phyloP scores from a whole-genome alignment of 441 rosid species.

The Croton setiger region DNA sequence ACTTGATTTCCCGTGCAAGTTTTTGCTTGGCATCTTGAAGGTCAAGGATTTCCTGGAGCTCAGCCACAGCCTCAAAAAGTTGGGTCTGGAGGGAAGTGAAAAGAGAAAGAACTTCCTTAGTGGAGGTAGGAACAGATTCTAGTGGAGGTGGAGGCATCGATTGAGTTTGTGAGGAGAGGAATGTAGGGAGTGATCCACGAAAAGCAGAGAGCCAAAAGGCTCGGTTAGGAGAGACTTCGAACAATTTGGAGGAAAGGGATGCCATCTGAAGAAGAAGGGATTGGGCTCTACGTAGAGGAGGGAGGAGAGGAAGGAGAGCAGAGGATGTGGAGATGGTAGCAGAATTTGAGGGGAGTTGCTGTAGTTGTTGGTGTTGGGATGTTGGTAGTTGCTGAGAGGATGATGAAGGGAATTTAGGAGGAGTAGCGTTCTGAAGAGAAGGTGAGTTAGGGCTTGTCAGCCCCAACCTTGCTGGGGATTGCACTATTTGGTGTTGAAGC shows the following conservation, averaged over 20 bases:
- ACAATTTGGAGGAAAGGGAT: constrained; percentile 61
- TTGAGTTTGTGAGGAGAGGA: constrained; percentile 54
- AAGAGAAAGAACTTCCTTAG: constrained; percentile 59
- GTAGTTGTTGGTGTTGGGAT: constrained; percentile 15
- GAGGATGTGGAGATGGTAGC: constrained; percentile 45
- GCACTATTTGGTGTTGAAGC: constrained; percentile 76
- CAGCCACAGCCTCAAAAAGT: no score
- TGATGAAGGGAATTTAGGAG: constrained; percentile 52
- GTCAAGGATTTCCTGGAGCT: no score
- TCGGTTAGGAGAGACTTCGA: constrained; percentile 72
- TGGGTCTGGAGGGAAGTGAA: constrained; percentile 76
- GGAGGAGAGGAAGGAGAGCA: constrained; percentile 73
- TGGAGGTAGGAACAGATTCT: constrained; percentile 49
- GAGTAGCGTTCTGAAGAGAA: constrained; percentile 57
- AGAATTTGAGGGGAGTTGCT: constrained; percentile 25
- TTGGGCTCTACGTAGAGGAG: constrained; percentile 82
- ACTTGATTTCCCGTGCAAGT: no score
- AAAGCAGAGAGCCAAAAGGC: constrained; percentile 68
- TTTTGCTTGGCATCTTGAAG: no score
- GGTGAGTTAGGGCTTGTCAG: constrained; percentile 74
- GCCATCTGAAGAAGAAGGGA: constrained; percentile 86
- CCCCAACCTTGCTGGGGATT: constrained; percentile 87
- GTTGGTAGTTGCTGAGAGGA: constrained; percentile 25
- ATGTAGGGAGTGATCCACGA: constrained; percentile 69
- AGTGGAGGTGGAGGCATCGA: constrained; percentile 45